A percentile compares a stretch with the other conserved stretches of the same genome.
These are phyloP conservation scores for Amphibolis antarctica DNA, from an alignment of 106 monocot species.

Conservation along the genomic window DNA sequence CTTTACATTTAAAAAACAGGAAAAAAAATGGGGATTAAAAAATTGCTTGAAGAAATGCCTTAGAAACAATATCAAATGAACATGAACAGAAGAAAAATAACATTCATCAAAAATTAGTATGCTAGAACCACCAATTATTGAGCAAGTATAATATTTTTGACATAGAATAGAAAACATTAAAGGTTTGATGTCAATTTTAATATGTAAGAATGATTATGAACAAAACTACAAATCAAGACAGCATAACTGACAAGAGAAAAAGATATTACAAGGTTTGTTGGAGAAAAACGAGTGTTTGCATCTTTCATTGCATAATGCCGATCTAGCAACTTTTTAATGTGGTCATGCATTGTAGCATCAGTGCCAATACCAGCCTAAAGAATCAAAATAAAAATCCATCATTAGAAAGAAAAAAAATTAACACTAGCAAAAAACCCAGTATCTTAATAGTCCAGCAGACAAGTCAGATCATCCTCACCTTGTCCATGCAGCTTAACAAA, in stretches of 20 bases:
- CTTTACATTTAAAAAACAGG: too few relatives aligned
- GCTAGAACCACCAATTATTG: too few relatives aligned
- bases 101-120: too few relatives aligned
- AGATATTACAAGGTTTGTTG: conserved; percentile 75
- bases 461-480: conserved; percentile 24
- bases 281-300: conserved; percentile 82
- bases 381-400: conserved; percentile 4
- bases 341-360: conserved; percentile 99
- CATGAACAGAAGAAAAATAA: too few relatives aligned
- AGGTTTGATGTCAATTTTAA: too few relatives aligned
- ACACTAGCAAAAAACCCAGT: neutral
- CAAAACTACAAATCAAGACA: neutral
- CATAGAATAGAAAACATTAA: too few relatives aligned
- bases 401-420: neutral
- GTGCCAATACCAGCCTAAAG: conserved; percentile 90
- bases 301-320: conserved; percentile 88
- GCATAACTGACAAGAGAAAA: neutral
- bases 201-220: too few relatives aligned
- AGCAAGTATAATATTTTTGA: too few relatives aligned
- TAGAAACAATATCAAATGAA: too few relatives aligned
- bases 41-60: too few relatives aligned
- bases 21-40: too few relatives aligned
- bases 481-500: conserved; percentile 93
- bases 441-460: neutral
- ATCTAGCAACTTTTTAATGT: conserved; percentile 97